phyloP scores from a whole-genome alignment of 495 filamentous ascomycete genomes.

The Haplographium delicatum region DNA sequence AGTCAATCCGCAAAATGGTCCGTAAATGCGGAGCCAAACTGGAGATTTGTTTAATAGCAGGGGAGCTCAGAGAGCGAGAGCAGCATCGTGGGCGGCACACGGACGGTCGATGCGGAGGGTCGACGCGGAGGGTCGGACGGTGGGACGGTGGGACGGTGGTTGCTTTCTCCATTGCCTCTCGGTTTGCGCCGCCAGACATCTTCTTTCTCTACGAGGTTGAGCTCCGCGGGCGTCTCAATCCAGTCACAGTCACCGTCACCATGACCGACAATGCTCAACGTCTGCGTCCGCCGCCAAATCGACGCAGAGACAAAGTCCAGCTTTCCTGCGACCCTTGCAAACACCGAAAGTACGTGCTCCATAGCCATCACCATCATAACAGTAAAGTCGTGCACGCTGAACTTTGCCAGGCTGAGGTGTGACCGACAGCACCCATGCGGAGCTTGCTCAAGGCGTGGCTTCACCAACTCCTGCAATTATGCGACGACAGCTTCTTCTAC shows the following conservation, averaged over 20 bases:
- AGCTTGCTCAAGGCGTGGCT: conserved; percentile 24
- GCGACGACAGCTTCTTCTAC: conserved; percentile 27
- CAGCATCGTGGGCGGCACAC: not conserved
- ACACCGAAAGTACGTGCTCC: conserved; percentile 25
- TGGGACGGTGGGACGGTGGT: conserved; percentile 4
- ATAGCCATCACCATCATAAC: not conserved
- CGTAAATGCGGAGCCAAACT: conserved; percentile 1
- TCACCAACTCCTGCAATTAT: conserved; percentile 14
- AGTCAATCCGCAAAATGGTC: not conserved
- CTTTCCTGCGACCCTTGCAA: conserved; percentile 27
- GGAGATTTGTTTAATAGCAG: conserved; percentile 8
- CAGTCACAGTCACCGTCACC: not conserved
- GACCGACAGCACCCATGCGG: conserved; percentile 32
- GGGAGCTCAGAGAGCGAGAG: not conserved
- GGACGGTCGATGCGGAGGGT: conserved; percentile 5
- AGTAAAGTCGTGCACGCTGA: conserved; percentile 5
- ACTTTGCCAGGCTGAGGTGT: conserved; percentile 29
- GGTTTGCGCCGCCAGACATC: not conserved
- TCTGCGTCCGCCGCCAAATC: conserved; percentile 10
- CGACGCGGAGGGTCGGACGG: conserved; percentile 6
- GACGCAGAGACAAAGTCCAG: conserved; percentile 16
- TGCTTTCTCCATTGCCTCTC: not conserved
- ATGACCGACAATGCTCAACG: conserved; percentile 10
- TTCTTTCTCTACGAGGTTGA: conserved; percentile 6
- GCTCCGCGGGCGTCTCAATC: conserved; percentile 10